Evolutionary conservation across 2,329 filamentous ascomycete species (phyloP).

Genomic region (Arthrobotrys conoides): DNA sequence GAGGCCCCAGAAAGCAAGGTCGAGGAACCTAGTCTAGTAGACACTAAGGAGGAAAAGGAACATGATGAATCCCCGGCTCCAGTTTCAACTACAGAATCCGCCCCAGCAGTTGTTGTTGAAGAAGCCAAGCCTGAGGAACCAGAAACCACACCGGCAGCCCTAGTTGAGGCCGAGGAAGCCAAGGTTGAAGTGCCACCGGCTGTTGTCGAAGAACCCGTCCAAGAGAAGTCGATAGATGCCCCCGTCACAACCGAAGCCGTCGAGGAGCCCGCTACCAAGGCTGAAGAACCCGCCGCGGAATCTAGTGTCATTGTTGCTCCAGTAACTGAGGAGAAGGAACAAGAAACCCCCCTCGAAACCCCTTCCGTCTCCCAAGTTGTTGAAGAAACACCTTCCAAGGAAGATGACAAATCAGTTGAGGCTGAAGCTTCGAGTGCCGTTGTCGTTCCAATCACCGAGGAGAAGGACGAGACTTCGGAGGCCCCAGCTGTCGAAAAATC

Average conservation of each 20-base stretch:
- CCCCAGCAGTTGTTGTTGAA: neutral
- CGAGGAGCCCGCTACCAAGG: conserved; percentile 15
- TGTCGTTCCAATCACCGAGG: conserved; percentile 11
- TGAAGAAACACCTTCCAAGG: conserved; percentile 17
- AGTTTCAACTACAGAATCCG: neutral
- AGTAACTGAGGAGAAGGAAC: conserved; percentile 17
- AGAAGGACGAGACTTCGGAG: conserved; percentile 25
- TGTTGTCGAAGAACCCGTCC: conserved; percentile 4
- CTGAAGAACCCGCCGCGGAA: conserved; percentile 9
- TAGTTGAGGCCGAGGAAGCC: neutral
- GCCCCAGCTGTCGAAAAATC: conserved; percentile 24
- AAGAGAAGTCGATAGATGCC: conserved; percentile 5
- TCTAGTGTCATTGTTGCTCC: neutral
- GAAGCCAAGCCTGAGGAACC: conserved; percentile 11
- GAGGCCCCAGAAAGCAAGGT: neutral
- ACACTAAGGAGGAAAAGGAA: conserved; percentile 9
- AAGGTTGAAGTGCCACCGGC: neutral
- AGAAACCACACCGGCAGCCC: neutral
- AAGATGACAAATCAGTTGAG: conserved; percentile 15
- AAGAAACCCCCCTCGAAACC: neutral
- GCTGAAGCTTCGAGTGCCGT: neutral
- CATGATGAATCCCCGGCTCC: conserved; percentile 13
- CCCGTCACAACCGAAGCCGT: conserved; percentile 2
- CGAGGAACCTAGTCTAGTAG: neutral
- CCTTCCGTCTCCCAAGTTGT: neutral